Conservation (phyloP, 2,329 filamentous ascomycete species). For the Cordyceps militaris region DNA sequence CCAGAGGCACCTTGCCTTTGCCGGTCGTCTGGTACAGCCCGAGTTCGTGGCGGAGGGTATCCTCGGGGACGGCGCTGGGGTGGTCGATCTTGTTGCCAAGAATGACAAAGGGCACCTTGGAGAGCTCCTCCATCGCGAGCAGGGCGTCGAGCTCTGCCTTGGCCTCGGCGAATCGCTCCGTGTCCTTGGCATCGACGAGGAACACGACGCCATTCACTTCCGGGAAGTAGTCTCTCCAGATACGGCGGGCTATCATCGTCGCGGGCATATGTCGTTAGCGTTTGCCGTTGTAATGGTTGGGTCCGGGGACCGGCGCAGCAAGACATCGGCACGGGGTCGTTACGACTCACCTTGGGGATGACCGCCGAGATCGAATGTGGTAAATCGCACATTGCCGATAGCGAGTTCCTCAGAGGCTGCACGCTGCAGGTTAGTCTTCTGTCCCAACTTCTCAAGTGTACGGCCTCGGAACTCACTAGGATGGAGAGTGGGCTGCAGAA, state of each 20-base stretch:
- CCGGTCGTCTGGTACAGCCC: slow-evolving; percentile 94
- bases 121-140: slow-evolving; percentile 91
- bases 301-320: background rate
- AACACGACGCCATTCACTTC: slow-evolving; percentile 96
- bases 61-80: slow-evolving; percentile 89
- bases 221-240: slow-evolving; percentile 97
- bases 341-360: slow-evolving; percentile 71
- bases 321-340: slow-evolving; percentile 2
- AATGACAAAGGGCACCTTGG: slow-evolving; percentile 92
- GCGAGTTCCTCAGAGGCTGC: slow-evolving; percentile 83
- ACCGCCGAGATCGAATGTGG: slow-evolving; percentile 87
- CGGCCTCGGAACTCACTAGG: slow-evolving; percentile 57
- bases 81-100: slow-evolving; percentile 99
- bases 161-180: slow-evolving; percentile 86
- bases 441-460: background rate
- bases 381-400: slow-evolving; percentile 90
- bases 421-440: background rate
- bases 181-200: slow-evolving; percentile 94
- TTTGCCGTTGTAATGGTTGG: background rate
- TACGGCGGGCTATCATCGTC: slow-evolving; percentile 60
- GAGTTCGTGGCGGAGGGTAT: slow-evolving; percentile 85
- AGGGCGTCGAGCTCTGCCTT: slow-evolving; percentile 96
- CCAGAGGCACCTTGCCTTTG: slow-evolving; percentile 87
- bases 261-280: background rate
- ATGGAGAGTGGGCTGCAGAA: slow-evolving; percentile 84